Conservation (phyloP, 768 basidiomycete species). For the Lentinula edodes region DNA sequence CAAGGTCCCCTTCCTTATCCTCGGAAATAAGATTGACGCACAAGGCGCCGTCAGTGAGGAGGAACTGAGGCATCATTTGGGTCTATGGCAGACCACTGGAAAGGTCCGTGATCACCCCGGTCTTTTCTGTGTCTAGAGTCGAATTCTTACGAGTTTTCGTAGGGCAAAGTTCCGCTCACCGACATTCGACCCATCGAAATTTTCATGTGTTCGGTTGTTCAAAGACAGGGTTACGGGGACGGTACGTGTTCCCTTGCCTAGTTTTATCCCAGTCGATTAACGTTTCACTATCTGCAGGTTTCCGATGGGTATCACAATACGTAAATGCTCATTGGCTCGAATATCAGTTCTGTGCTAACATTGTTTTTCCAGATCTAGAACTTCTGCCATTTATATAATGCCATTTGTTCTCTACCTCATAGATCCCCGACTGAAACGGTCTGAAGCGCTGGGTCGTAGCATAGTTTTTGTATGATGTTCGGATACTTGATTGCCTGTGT, state of each 20-base stretch:
- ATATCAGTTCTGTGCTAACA: background rate
- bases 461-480: background rate
- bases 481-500: background rate
- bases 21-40: conserved; percentile 99
- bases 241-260: conserved; percentile 38
- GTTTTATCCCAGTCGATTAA: background rate
- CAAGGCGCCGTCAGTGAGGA: conserved; percentile 96
- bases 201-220: conserved; percentile 99
- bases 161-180: conserved; percentile 96
- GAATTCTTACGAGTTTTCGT: background rate
- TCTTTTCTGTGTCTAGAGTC: background rate
- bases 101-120: conserved; percentile 53
- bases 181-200: conserved; percentile 98
- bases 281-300: conserved; percentile 41
- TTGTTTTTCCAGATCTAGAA: conserved; percentile 29
- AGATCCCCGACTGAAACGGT: too few species aligned
- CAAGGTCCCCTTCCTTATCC: conserved; percentile 96
- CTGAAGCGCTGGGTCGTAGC: background rate
- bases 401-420: too few species aligned
- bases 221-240: conserved; percentile 97
- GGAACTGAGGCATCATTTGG: conserved; percentile 91
- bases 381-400: background rate
- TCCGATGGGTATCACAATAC: conserved; percentile 98
- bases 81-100: conserved; percentile 98
- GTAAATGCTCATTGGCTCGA: conserved; percentile 39